phyloP scores from a whole-genome alignment of 78 protist genomes.

The Dictyostelium brefeldianum region DNA sequence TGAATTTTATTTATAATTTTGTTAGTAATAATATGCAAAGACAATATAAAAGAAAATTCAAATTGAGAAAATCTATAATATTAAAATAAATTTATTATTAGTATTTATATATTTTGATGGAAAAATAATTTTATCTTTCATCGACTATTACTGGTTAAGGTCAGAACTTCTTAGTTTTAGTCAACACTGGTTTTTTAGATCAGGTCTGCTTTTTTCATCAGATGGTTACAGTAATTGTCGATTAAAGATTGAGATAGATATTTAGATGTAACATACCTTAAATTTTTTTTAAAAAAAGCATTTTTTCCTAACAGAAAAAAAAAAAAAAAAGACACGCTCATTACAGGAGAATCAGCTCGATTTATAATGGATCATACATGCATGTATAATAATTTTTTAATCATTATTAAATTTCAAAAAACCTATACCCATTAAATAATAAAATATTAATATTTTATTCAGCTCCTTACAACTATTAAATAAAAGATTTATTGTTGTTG shows the following conservation, averaged over 20 bases:
- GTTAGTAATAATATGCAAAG: too few relatives aligned
- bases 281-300: background rate
- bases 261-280: too few relatives aligned
- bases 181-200: background rate
- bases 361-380: too few relatives aligned
- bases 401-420: background rate
- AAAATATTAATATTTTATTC: background rate
- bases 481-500: background rate
- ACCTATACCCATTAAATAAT: background rate
- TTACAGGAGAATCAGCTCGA: too few relatives aligned
- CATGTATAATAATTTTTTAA: too few relatives aligned
- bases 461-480: background rate
- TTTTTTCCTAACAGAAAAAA: background rate
- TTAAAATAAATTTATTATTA: background rate
- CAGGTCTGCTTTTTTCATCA: constrained; percentile 18
- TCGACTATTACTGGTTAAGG: background rate
- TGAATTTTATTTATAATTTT: too few relatives aligned
- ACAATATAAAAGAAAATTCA: background rate
- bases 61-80: background rate
- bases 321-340: background rate
- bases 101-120: background rate
- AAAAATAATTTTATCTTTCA: too few relatives aligned
- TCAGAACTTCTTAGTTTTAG: constrained; percentile 10
- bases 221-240: too few relatives aligned
- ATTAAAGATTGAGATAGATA: too few relatives aligned